Evolutionary conservation across 2,329 filamentous ascomycete species (phyloP), one percentile per base, ranked within the genome.

Genomic region (Neopestalotiopsis sp.): DNA sequence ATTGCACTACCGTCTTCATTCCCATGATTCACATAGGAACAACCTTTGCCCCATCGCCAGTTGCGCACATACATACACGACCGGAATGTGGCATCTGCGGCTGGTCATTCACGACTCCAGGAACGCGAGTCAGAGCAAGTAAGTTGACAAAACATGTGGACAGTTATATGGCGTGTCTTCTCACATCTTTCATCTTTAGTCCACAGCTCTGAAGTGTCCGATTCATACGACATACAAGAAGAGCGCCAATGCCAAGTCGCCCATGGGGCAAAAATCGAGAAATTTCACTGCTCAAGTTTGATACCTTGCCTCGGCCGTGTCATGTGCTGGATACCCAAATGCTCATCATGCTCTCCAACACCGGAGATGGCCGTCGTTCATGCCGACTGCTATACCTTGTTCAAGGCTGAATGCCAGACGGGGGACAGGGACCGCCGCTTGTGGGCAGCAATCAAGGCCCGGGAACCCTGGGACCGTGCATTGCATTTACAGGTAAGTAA

Each of bases 341-440:
- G 24, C 24, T 2, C 24, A 28, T 4, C 6, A 10, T 4, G 3
- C 34, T 38, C 34, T 2, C 24, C 24, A 28, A 5, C 14, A 49
- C 4, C 13, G 4, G 14, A 20, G 7, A n/a, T 24, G 20, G 45
- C 63, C 6, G 66, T 58, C 40, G 53, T 67, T 12, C 66, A 67
- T 38, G 17, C 58, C n/a, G 58, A 67, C 10, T 67, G 66, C 32
- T 63, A 53, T 40, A 24, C 4, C 5, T 12, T 67, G n/a, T 63
- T 67, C 66, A n/a, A 56, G 40, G 34, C 45, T 5, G 40, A 63
- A 14, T 62, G 57, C 58, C 38, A 34, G 30, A n/a, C 58, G 5
- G 58, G 63, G 6, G 40, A 67, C 49, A 38, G 24, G 14, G 57
- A 62, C 32, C 20, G 62, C 6, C 58, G 66, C 56, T 57, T 67